Evolutionary conservation across 2,329 filamentous ascomycete species (phyloP).

Genomic region (Aspergillus ustus): DNA sequence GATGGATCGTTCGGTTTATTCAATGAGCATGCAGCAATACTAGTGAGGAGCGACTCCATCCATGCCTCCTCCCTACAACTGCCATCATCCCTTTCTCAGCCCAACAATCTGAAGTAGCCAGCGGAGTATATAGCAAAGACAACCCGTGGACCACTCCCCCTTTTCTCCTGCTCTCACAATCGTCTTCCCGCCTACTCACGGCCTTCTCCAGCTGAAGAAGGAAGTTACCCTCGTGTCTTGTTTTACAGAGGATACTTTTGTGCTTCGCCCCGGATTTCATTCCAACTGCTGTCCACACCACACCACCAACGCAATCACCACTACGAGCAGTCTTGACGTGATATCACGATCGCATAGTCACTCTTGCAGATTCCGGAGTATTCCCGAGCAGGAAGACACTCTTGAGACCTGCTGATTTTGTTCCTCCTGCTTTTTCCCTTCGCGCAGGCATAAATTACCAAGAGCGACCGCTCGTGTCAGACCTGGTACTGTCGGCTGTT

Average conservation of each 20-base stretch:
- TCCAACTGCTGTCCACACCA: neutral
- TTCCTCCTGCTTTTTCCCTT: neutral
- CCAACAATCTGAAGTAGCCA: slow-evolving; percentile 4
- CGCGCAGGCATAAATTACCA: neutral
- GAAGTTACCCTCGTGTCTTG: neutral
- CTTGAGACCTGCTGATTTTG: slow-evolving; percentile 12
- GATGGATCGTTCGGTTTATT: slow-evolving; percentile 25
- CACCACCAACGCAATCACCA: slow-evolving; percentile 16
- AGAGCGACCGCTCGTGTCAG: neutral
- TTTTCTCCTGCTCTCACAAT: slow-evolving; percentile 8
- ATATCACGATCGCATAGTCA: slow-evolving; percentile 27
- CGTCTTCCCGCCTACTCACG: neutral
- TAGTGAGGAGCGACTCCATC: slow-evolving; percentile 2
- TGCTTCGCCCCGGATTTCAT: neutral
- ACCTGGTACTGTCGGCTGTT: neutral
- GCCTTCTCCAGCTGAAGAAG: neutral
- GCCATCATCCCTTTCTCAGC: slow-evolving; percentile 25
- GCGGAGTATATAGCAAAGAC: slow-evolving; percentile 25
- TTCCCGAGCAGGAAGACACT: slow-evolving; percentile 7
- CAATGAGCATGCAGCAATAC: slow-evolving; percentile 13
- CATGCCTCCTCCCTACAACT: slow-evolving; percentile 15
- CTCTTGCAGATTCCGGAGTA: slow-evolving; percentile 1
- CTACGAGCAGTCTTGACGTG: slow-evolving; percentile 7
- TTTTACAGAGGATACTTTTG: neutral
- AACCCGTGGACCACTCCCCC: slow-evolving; percentile 8